Evolutionary conservation across 106 monocot genomes (phyloP), one percentile per base, ranked within the genome.

Genomic region (Amphibolis antarctica): DNA sequence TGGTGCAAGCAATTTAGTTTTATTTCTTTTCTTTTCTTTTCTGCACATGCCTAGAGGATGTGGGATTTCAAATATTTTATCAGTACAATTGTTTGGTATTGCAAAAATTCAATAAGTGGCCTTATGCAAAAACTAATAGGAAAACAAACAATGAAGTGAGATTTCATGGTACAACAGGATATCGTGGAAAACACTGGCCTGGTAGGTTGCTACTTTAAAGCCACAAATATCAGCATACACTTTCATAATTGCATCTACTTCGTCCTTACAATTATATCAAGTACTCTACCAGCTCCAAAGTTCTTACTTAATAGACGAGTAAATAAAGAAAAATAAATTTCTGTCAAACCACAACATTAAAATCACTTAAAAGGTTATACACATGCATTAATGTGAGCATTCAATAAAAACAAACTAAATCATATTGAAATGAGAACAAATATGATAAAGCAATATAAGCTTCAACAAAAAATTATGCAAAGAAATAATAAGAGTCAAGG

Each of bases 1-100:
- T 68, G 67, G 77, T 68, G 62, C 72, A 78, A 42, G 21, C 18
- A 55, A 23, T 55, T 55, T 55, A 25, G 10, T 55, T 55, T 55
- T 9, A 3, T 55, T 20, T 13, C 12, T 53, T 18, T 53, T 18
- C n/a, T 55, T 55, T n/a, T 14, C 48, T 49, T 49, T 12, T 13
- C 48, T 49, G 15, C 3, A n/a, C 48, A 13, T 49, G 13, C 11
- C 15, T 49, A 49, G n/a, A 49, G 15, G 48, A 49, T 17, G 13
- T 9, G 48, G 15, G n/a, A 49, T 13, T 4, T 49, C 36, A 49
- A 49, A 49, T 49, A 49, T 17, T 49, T 49, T 49, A 49, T n/a
- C n/a, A n/a, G 11, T 49, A 9, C 48, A 17, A 3, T 13, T 49
- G 36, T 49, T 49, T 49, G 48, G 17, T 49, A 13, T 49, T 49